A percentile compares a stretch with the other conserved stretches of the same genome.
Evolutionary conservation across 495 filamentous ascomycete species (phyloP).

Genomic region (Penicillium mononematosum): DNA sequence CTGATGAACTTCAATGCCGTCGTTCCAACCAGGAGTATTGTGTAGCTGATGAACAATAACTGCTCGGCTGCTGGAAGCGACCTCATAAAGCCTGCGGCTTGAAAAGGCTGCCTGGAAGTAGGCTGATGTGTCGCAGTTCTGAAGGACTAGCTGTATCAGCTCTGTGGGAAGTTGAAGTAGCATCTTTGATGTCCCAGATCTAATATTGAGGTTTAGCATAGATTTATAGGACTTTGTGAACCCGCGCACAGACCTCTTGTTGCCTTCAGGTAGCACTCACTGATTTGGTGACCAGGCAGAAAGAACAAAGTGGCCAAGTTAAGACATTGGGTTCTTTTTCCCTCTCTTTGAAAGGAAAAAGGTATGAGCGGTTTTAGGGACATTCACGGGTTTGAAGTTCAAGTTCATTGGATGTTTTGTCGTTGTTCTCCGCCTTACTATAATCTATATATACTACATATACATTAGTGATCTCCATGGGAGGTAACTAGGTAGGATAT

Average conservation of each 20-base stretch:
- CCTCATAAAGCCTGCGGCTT: constrained; percentile 65
- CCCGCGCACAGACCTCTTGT: constrained; percentile 2
- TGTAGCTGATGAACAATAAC: constrained; percentile 36
- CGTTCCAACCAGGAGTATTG: constrained; percentile 30
- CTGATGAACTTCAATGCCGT: constrained; percentile 14
- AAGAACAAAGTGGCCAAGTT: background rate
- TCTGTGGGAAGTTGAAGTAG: constrained; percentile 41
- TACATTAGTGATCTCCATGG: too few species aligned
- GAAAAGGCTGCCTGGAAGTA: constrained; percentile 38
- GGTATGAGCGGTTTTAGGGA: too few species aligned
- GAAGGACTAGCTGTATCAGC: constrained; percentile 41
- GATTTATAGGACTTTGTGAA: background rate
- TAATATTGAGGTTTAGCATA: background rate
- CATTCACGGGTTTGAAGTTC: too few species aligned
- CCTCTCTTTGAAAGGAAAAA: too few species aligned
- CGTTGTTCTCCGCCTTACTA: too few species aligned
- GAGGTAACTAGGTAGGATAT: too few species aligned
- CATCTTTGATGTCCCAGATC: constrained; percentile 15
- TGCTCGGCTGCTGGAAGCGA: constrained; percentile 70
- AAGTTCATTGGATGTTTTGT: too few species aligned
- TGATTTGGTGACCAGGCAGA: background rate
- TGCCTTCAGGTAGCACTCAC: background rate
- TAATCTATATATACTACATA: too few species aligned
- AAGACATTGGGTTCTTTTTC: too few species aligned
- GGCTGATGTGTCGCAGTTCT: constrained; percentile 29